These are phyloP conservation scores for Nannizzia gypsea DNA, from an alignment of 2,329 filamentous ascomycete genomes.

Conservation along the genomic window DNA sequence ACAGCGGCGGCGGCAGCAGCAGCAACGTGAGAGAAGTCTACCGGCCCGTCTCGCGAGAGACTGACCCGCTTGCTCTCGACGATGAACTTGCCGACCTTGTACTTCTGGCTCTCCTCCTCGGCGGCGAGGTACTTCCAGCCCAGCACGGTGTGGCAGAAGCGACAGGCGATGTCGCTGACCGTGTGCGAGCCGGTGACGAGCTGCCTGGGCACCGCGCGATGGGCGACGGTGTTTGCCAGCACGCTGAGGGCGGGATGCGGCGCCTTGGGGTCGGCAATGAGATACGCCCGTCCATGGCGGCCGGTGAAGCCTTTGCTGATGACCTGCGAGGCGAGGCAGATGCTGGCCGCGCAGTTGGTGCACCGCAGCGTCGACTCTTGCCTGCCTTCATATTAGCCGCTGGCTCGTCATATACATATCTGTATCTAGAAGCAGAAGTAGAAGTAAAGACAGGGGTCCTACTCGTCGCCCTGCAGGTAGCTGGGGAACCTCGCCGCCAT, in stretches of 20 bases:
- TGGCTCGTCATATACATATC: too few relatives aligned
- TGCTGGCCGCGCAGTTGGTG: conserved; percentile 46
- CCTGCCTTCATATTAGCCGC: background rate
- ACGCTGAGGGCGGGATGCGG: conserved; percentile 11
- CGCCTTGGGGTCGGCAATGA: conserved; percentile 38
- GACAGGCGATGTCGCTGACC: conserved; percentile 49
- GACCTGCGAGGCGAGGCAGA: conserved; percentile 48
- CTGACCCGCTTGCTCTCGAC: conserved; percentile 48
- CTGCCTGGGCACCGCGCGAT: conserved; percentile 46
- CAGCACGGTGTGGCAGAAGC: conserved; percentile 44
- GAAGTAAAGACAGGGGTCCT: background rate
- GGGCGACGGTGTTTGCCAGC: conserved; percentile 49
- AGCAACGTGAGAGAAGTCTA: background rate
- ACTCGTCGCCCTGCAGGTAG: background rate
- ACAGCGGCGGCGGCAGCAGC: background rate
- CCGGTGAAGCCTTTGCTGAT: conserved; percentile 56
- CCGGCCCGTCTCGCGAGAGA: conserved; percentile 18
- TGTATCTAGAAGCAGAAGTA: too few relatives aligned
- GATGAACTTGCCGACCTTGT: conserved; percentile 58
- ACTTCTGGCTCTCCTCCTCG: conserved; percentile 49
- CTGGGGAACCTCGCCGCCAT: background rate
- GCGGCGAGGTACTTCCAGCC: conserved; percentile 56
- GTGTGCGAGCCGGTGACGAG: conserved; percentile 53
- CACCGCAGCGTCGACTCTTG: conserved; percentile 42
- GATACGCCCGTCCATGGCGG: conserved; percentile 52